These are phyloP conservation scores for Kockiozyma suomiensis DNA, from an alignment of 805 yeast genomes.

Conservation along the genomic window DNA sequence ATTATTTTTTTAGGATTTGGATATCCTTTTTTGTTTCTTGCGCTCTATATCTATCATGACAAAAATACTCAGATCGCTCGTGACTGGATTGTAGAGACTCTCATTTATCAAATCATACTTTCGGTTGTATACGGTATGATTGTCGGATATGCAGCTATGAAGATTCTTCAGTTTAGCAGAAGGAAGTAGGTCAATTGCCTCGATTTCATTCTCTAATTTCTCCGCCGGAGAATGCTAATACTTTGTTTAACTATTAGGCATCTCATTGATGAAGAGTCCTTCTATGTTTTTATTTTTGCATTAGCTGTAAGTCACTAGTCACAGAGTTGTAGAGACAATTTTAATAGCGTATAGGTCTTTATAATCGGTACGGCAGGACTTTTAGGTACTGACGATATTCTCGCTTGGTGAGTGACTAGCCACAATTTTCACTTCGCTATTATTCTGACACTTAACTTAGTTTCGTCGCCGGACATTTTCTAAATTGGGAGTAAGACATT, in stretches of 20 bases:
- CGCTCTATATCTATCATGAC: constrained; percentile 57
- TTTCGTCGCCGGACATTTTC: constrained; percentile 71
- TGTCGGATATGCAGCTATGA: constrained; percentile 56
- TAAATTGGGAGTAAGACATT: constrained; percentile 59
- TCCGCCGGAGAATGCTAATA: background rate
- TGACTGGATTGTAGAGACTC: constrained; percentile 63
- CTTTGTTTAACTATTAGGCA: constrained; percentile 34
- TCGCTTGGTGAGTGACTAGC: constrained; percentile 51
- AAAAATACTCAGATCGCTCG: constrained; percentile 57
- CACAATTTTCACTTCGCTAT: background rate
- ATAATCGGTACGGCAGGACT: constrained; percentile 65
- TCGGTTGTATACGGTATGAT: constrained; percentile 54
- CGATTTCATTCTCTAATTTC: background rate
- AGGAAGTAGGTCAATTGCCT: constrained; percentile 37
- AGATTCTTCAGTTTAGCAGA: constrained; percentile 58
- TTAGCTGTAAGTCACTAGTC: constrained; percentile 43
- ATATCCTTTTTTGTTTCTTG: constrained; percentile 64
- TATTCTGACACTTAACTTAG: constrained; percentile 4
- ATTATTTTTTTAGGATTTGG: constrained; percentile 48
- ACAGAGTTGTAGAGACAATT: background rate
- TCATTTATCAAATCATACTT: constrained; percentile 63
- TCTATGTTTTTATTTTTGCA: constrained; percentile 56
- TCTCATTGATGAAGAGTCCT: constrained; percentile 64
- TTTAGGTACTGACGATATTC: constrained; percentile 69
- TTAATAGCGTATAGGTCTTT: constrained; percentile 42